Conservation (phyloP, 2,329 filamentous ascomycete species). For the Pseudogymnoascus sp. region DNA sequence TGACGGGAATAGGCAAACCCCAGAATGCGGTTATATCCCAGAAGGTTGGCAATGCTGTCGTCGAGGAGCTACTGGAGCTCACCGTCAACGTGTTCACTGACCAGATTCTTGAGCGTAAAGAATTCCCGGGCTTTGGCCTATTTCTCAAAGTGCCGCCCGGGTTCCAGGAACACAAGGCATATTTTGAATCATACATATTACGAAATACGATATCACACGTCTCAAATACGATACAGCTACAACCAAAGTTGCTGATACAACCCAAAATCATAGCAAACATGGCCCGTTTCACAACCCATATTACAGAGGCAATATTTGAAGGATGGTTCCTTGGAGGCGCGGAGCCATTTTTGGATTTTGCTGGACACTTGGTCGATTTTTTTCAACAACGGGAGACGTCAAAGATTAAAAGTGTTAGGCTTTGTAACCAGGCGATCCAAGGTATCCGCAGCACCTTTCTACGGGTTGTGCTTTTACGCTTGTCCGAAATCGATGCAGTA, state of each 20-base stretch:
- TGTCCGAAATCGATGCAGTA: conserved; percentile 74
- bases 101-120: conserved; percentile 77
- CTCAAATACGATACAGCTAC: conserved; percentile 60
- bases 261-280: conserved; percentile 82
- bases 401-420: conserved; percentile 74
- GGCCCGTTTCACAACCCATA: conserved; percentile 69
- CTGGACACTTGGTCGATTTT: conserved; percentile 78
- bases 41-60: conserved; percentile 58
- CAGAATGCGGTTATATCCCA: conserved; percentile 44
- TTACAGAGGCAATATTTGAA: conserved; percentile 87
- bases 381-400: conserved; percentile 79
- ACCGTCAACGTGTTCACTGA: conserved; percentile 76
- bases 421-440: conserved; percentile 77
- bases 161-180: conserved; percentile 89
- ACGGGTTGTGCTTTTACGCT: conserved; percentile 67
- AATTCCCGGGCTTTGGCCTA: conserved; percentile 80
- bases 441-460: conserved; percentile 72
- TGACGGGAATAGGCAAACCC: conserved; percentile 57
- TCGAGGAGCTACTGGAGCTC: conserved; percentile 71
- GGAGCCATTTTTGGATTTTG: conserved; percentile 75
- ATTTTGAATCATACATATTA: conserved; percentile 86
- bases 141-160: conserved; percentile 86
- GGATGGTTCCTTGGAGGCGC: conserved; percentile 93
- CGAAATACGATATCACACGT: conserved; percentile 67
- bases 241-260: conserved; percentile 68